Evolutionary conservation across 2,329 filamentous ascomycete species (phyloP), one percentile per base, ranked within the genome.

Genomic region (Cercospora citrullina): DNA sequence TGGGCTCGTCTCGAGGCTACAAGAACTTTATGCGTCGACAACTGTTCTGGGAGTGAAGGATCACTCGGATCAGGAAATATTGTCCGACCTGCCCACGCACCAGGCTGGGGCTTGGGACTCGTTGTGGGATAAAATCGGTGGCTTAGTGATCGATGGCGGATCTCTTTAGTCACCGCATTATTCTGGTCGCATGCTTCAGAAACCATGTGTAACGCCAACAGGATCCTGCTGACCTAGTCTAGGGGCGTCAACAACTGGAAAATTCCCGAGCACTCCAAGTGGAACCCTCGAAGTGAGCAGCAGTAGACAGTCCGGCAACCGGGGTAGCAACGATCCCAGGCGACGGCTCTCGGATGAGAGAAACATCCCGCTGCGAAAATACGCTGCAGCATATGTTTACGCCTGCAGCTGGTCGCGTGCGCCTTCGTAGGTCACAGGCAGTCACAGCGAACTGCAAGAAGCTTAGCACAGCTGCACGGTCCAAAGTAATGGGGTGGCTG

Each of bases 231-330:
- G 48, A 68, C 57, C 23, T 53, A 23, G 16, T n/a, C 61, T 65
- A 71, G 72, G 83, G 87, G 87, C 23, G 91, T 96, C 18, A 98
- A 98, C 77, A 93, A 96, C 76, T 98, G 95, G 95, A 84, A 86
- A 60, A 80, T 94, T 66, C 90, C 90, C 6, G 67, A 71, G n/a
- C 53, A 63, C 21, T 63, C 63, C 12, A 64, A 68, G 55, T 68
- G 67, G 67, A 62, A 55, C 28, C 67, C 63, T 45, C 42, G 57
- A 51, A 60, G 60, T 48, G 62, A 64, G 36, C 18, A 36, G 21
- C n/a, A 63, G 5, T 59, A 55, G 21, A n/a, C 5, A 26, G 48
- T 26, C 48, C 48, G 12, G 14, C 48, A 14, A 53, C 48, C 48
- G 48, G 16, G 12, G 16, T 8, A 16, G 23, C 48, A 26, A 28